Evolutionary conservation across 768 basidiomycete genomes (phyloP).

Genomic region (Sarcodon sp.): DNA sequence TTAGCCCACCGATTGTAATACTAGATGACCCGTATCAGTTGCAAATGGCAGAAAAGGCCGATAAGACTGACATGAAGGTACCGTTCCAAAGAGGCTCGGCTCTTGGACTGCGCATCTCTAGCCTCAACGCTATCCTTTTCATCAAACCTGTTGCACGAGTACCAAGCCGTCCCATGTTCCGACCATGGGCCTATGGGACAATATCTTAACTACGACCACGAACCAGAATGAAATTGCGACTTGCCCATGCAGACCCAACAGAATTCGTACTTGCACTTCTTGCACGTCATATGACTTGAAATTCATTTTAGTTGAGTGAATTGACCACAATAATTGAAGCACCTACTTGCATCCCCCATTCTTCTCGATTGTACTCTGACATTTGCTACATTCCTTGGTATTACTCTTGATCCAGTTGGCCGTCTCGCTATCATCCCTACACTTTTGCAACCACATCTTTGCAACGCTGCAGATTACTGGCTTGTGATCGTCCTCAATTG

Average conservation of each 20-base stretch:
- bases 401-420: slow-evolving; percentile 99
- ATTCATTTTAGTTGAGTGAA: background rate
- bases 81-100: slow-evolving; percentile 83
- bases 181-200: slow-evolving; percentile 69
- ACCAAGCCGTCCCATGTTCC: slow-evolving; percentile 96
- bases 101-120: slow-evolving; percentile 83
- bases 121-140: slow-evolving; percentile 83
- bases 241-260: slow-evolving; percentile 99
- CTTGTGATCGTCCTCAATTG: slow-evolving; percentile 79
- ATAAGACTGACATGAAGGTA: slow-evolving; percentile 76
- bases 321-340: background rate
- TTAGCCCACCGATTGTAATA: slow-evolving; percentile 99
- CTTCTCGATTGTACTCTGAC: slow-evolving; percentile 98
- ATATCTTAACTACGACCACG: no score
- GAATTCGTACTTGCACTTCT: slow-evolving; percentile 97
- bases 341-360: slow-evolving; percentile 99
- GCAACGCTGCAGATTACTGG: slow-evolving; percentile 86
- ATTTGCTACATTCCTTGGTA: slow-evolving; percentile 95
- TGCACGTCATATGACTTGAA: slow-evolving; percentile 96
- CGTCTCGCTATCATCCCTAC: slow-evolving; percentile 94
- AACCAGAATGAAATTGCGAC: no score
- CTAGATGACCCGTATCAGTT: no score
- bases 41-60: background rate
- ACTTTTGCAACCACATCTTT: slow-evolving; percentile 93
- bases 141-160: slow-evolving; percentile 95